A percentile compares a stretch with the other conserved stretches of the same genome.
These are phyloP conservation scores for Ciborinia camelliae DNA, from an alignment of 2,329 filamentous ascomycete genomes.

Conservation along the genomic window DNA sequence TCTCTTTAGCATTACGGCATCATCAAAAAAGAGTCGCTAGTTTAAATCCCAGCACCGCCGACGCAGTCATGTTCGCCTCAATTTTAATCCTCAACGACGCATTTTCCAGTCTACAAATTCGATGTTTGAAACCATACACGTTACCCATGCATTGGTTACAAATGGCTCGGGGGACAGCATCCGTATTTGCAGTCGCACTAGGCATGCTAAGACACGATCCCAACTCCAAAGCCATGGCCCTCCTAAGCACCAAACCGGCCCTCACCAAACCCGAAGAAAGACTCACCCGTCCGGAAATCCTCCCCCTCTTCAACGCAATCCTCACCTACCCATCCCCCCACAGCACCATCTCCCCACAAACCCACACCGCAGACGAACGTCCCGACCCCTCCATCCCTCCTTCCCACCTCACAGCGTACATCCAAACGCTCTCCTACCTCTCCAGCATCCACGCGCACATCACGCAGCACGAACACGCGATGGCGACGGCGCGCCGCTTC, in stretches of 20 bases:
- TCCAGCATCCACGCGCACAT: slow-evolving; percentile 14
- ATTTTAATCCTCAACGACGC: slow-evolving; percentile 23
- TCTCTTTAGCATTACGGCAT: slow-evolving; percentile 20
- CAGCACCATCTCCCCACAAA: not conserved
- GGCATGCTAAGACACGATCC: slow-evolving; percentile 18
- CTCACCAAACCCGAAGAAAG: slow-evolving; percentile 17
- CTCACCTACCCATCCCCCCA: slow-evolving; percentile 9
- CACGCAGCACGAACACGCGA: slow-evolving; percentile 12
- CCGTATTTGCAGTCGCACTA: slow-evolving; percentile 20
- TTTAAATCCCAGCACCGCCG: slow-evolving; percentile 20
- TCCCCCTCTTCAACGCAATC: slow-evolving; percentile 7
- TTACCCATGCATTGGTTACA: slow-evolving; percentile 23
- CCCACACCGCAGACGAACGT: not conserved
- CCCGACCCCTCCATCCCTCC: slow-evolving; percentile 14
- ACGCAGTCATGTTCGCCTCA: slow-evolving; percentile 23
- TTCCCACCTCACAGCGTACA: slow-evolving; percentile 11
- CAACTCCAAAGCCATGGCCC: slow-evolving; percentile 19
- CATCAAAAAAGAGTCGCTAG: slow-evolving; percentile 22
- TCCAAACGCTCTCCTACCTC: slow-evolving; percentile 11
- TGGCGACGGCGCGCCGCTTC: slow-evolving; percentile 20
- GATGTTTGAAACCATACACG: slow-evolving; percentile 23
- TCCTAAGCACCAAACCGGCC: slow-evolving; percentile 17
- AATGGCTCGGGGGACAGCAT: slow-evolving; percentile 23
- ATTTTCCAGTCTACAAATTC: slow-evolving; percentile 24
- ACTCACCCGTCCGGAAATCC: slow-evolving; percentile 7